phyloP scores from a whole-genome alignment of 2,329 filamentous ascomycete species.

The Cladosporium colombiae region DNA sequence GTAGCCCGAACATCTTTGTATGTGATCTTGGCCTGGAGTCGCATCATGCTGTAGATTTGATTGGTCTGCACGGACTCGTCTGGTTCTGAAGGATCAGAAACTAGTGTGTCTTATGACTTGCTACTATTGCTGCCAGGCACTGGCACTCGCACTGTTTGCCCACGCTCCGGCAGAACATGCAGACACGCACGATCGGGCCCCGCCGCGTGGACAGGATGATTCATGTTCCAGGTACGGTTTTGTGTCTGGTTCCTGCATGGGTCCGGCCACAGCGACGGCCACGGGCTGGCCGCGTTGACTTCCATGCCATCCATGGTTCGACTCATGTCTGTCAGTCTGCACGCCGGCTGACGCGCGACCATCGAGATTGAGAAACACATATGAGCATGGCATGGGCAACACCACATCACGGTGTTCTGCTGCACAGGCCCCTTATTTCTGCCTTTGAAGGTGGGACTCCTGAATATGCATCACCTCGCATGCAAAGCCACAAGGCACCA shows the following conservation, averaged over 20 bases:
- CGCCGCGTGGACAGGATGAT: constrained; percentile 5
- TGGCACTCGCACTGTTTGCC: constrained; percentile 12
- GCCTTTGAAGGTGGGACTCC: background rate
- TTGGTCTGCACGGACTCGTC: constrained; percentile 14
- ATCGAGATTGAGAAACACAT: background rate
- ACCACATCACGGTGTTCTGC: background rate
- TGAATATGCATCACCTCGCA: background rate
- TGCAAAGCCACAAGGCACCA: constrained; percentile 4
- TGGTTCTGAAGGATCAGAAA: constrained; percentile 7
- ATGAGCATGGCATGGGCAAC: background rate
- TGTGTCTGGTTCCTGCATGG: background rate
- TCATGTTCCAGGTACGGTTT: background rate
- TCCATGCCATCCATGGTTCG: background rate
- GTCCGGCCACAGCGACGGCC: background rate
- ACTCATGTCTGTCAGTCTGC: constrained; percentile 1
- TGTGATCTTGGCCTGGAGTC: constrained; percentile 9
- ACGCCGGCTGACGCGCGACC: background rate
- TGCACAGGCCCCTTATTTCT: background rate
- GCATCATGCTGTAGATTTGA: background rate
- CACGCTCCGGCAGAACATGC: constrained; percentile 16
- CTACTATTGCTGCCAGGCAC: constrained; percentile 16
- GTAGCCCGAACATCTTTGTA: background rate
- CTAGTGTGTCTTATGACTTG: constrained; percentile 15
- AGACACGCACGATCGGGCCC: constrained; percentile 1
- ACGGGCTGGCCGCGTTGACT: constrained; percentile 5